Evolutionary conservation across 164 flowering plant species (phyloP).

Genomic region (Litsea cubeba): DNA sequence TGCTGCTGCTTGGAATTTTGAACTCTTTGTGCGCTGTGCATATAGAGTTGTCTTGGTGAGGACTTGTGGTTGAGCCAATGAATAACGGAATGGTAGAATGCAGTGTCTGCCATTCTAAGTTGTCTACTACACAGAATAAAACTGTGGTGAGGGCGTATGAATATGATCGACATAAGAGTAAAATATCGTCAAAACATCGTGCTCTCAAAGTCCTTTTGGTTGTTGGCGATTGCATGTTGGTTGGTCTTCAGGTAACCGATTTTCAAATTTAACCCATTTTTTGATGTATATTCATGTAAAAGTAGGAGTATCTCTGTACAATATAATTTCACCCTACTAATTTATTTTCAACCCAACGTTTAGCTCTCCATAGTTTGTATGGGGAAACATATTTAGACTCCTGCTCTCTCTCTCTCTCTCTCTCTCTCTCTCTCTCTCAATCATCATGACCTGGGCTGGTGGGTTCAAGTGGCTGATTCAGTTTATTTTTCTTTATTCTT

Average conservation of each 20-base stretch:
- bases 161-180: constrained; percentile 67
- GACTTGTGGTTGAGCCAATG: constrained; percentile 25
- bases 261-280: neutral
- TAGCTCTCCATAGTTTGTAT: neutral
- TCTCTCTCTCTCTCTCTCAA: too few species aligned
- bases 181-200: constrained; percentile 67
- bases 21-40: constrained; percentile 6
- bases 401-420: too few species aligned
- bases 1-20: constrained; percentile 6
- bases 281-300: neutral
- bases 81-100: constrained; percentile 84
- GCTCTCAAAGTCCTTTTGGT: constrained; percentile 72
- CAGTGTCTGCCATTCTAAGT: constrained; percentile 83
- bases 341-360: neutral
- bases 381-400: neutral
- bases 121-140: constrained; percentile 52
- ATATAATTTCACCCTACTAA: neutral
- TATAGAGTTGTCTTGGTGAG: constrained; percentile 7
- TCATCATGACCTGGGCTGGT: neutral
- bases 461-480: neutral
- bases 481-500: neutral
- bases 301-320: neutral
- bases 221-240: constrained; percentile 84
- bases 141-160: constrained; percentile 83
- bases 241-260: constrained; percentile 76